Percentiles rank a stretch among this genome's conserved stretches.
Evolutionary conservation across 345 rosid species (phyloP).

Genomic region (Tarenaya hassleriana): DNA sequence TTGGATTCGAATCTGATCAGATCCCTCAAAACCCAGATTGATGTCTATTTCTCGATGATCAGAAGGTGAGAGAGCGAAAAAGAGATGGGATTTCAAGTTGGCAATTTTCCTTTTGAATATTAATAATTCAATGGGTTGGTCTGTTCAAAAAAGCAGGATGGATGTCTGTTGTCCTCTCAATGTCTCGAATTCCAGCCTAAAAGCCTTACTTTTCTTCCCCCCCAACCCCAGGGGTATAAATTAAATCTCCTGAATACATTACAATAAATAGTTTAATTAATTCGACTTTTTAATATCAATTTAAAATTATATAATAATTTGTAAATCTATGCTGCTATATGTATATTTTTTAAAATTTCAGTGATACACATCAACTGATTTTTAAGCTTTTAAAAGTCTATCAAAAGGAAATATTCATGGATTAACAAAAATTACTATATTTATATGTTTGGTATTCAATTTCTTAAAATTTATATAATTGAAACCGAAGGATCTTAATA

Average conservation of each 20-base stretch:
- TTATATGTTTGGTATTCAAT: too few relatives aligned
- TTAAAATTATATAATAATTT: too few relatives aligned
- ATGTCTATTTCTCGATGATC: slow-evolving; percentile 2
- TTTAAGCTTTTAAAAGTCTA: too few relatives aligned
- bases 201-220: slow-evolving; percentile 33
- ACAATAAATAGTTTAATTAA: neutral
- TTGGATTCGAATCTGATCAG: slow-evolving; percentile 32
- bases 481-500: too few relatives aligned
- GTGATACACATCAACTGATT: too few relatives aligned
- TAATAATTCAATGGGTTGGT: slow-evolving; percentile 3
- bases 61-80: slow-evolving; percentile 15
- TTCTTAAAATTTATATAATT: too few relatives aligned
- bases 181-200: slow-evolving; percentile 50
- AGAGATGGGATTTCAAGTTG: slow-evolving; percentile 27
- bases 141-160: slow-evolving; percentile 7
- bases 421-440: too few relatives aligned
- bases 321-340: too few relatives aligned
- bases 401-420: too few relatives aligned
- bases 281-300: too few relatives aligned
- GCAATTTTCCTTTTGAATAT: slow-evolving; percentile 27
- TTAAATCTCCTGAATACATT: slow-evolving; percentile 4
- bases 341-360: too few relatives aligned
- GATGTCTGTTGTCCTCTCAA: slow-evolving; percentile 20
- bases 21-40: slow-evolving; percentile 32
- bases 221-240: too few relatives aligned